Conservation (phyloP, 768 basidiomycete genomes). For the Hygrophoropsis aurantiaca region DNA sequence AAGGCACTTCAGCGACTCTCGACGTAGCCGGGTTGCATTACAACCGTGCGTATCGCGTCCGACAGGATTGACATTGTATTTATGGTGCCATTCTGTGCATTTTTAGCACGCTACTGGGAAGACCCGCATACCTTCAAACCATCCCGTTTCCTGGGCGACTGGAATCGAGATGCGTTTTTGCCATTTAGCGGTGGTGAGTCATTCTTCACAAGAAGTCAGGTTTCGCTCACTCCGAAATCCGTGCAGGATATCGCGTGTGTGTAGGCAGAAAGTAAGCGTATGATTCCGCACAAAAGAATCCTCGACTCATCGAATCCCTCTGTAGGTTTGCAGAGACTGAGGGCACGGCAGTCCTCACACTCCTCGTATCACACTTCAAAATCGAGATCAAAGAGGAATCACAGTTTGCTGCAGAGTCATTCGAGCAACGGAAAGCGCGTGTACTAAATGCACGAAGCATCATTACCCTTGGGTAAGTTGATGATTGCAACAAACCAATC, state of each 20-base stretch:
- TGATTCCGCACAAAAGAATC: too few species aligned
- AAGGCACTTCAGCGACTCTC: slow-evolving; percentile 39
- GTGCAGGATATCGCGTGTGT: slow-evolving; percentile 42
- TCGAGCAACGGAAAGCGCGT: slow-evolving; percentile 44
- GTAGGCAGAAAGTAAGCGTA: slow-evolving; percentile 40
- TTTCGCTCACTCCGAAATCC: not conserved
- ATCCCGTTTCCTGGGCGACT: slow-evolving; percentile 50
- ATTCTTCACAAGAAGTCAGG: not conserved
- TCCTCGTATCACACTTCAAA: slow-evolving; percentile 45
- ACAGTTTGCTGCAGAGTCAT: slow-evolving; percentile 44
- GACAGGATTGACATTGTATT: not conserved
- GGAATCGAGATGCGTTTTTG: slow-evolving; percentile 53
- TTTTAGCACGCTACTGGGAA: slow-evolving; percentile 36
- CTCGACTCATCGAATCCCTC: not conserved
- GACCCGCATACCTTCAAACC: slow-evolving; percentile 37
- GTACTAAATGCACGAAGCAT: slow-evolving; percentile 36
- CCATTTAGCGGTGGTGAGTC: slow-evolving; percentile 47
- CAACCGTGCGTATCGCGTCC: slow-evolving; percentile 40
- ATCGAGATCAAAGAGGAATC: slow-evolving; percentile 52
- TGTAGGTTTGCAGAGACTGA: slow-evolving; percentile 53
- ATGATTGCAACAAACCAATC: too few species aligned
- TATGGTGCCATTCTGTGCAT: not conserved
- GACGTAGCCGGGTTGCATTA: slow-evolving; percentile 45
- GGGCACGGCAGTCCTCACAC: slow-evolving; percentile 49
- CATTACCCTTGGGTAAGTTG: slow-evolving; percentile 46